Evolutionary conservation across 257 asterid genomes (phyloP).

Genomic region (Nicotiana attenuata): DNA sequence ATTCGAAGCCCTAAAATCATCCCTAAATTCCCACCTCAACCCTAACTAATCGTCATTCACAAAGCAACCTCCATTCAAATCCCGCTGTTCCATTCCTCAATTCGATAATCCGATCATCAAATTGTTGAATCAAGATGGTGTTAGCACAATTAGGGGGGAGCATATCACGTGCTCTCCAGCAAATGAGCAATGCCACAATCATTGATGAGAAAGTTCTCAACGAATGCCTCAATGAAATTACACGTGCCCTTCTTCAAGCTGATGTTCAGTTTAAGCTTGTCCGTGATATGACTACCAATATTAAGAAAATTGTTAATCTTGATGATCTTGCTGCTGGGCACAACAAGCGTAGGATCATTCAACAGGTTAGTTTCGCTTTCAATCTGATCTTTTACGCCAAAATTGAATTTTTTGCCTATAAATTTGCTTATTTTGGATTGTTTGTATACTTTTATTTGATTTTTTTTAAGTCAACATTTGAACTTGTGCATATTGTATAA

Average conservation of each 20-base stretch:
- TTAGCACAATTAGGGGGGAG: slow-evolving; percentile 79
- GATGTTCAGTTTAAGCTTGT: slow-evolving; percentile 84
- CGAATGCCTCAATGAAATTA: slow-evolving; percentile 81
- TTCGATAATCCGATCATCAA: neutral
- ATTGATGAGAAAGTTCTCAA: slow-evolving; percentile 79
- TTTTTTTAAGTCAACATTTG: neutral
- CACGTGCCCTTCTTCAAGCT: slow-evolving; percentile 80
- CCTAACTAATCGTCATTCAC: neutral
- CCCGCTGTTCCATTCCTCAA: neutral
- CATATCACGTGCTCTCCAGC: slow-evolving; percentile 85
- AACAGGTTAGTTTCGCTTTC: slow-evolving; percentile 36
- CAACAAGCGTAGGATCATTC: slow-evolving; percentile 72
- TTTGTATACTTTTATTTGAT: neutral
- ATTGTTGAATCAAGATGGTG: slow-evolving; percentile 51
- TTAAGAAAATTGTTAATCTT: slow-evolving; percentile 76
- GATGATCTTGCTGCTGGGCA: slow-evolving; percentile 94
- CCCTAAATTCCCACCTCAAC: neutral
- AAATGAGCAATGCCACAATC: slow-evolving; percentile 94
- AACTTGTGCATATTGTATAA: too few relatives aligned
- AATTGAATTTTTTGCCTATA: neutral
- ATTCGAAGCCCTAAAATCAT: neutral
- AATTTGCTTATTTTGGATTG: neutral
- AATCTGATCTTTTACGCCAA: neutral
- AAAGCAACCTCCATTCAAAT: neutral
- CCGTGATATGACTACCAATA: slow-evolving; percentile 69